Evolutionary conservation across 345 rosid species (phyloP).

Genomic region (Raphanus sativus): DNA sequence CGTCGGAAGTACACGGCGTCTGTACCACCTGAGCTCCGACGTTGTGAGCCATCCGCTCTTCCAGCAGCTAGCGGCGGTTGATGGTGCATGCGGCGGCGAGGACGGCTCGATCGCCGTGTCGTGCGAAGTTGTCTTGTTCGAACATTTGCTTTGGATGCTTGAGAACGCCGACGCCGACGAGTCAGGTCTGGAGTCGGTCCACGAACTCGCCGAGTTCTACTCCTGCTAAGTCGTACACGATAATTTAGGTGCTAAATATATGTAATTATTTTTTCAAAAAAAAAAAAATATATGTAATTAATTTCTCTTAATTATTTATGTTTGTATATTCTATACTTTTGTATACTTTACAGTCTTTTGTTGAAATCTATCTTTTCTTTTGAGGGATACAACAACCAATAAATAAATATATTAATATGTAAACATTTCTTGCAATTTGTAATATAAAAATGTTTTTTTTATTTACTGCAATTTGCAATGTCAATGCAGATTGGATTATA

Average conservation of each 20-base stretch:
- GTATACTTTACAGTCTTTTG: constrained; percentile 20
- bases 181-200: constrained; percentile 67
- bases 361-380: not conserved
- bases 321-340: constrained; percentile 37
- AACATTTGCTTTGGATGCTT: constrained; percentile 95
- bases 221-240: constrained; percentile 49
- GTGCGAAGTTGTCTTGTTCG: constrained; percentile 94
- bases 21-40: constrained; percentile 64
- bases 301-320: constrained; percentile 8
- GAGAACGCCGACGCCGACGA: constrained; percentile 72
- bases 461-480: not conserved
- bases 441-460: not conserved
- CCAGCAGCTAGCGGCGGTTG: constrained; percentile 45
- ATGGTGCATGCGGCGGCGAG: constrained; percentile 34
- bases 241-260: constrained; percentile 13
- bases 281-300: no score
- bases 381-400: not conserved
- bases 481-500: not conserved
- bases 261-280: no score
- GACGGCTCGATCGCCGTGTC: constrained; percentile 53
- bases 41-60: constrained; percentile 53
- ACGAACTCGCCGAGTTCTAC: constrained; percentile 83
- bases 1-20: constrained; percentile 75
- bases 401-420: not conserved
- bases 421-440: not conserved